These are phyloP conservation scores for Claviceps capensis DNA, from an alignment of 2,329 filamentous ascomycete genomes.

Conservation along the genomic window DNA sequence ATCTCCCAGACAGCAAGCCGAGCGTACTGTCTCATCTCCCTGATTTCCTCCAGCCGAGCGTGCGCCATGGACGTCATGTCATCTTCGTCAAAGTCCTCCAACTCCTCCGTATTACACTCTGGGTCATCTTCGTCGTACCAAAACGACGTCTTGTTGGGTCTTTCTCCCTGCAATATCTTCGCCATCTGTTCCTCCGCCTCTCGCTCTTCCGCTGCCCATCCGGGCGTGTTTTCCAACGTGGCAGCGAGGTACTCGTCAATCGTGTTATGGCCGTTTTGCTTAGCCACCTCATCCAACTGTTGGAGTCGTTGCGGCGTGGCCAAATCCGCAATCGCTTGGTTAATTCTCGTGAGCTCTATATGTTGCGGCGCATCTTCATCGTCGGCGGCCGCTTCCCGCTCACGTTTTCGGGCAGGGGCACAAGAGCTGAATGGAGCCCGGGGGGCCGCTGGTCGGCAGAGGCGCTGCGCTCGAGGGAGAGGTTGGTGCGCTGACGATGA, in stretches of 20 bases:
- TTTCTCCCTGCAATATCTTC: slow-evolving; percentile 18
- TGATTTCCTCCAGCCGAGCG: slow-evolving; percentile 72
- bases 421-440: slow-evolving; percentile 19
- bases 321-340: slow-evolving; percentile 16
- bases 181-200: slow-evolving; percentile 18
- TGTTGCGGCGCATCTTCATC: slow-evolving; percentile 5
- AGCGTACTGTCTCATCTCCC: slow-evolving; percentile 80
- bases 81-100: slow-evolving; percentile 58
- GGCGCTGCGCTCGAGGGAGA: slow-evolving; percentile 12
- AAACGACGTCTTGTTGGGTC: slow-evolving; percentile 25
- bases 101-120: slow-evolving; percentile 36
- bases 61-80: slow-evolving; percentile 77
- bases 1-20: slow-evolving; percentile 89
- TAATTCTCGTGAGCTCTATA: slow-evolving; percentile 18
- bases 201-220: slow-evolving; percentile 19
- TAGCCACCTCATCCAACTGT: slow-evolving; percentile 22
- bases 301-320: slow-evolving; percentile 19
- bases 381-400: slow-evolving; percentile 12
- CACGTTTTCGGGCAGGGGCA: slow-evolving; percentile 12
- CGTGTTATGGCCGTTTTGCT: slow-evolving; percentile 18
- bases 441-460: slow-evolving; percentile 12
- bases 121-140: slow-evolving; percentile 38
- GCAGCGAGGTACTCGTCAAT: slow-evolving; percentile 20
- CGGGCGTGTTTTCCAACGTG: slow-evolving; percentile 15
- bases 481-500: slow-evolving; percentile 10